Conservation (phyloP, 768 basidiomycete species). For the Sporobolomyces phaffii region DNA sequence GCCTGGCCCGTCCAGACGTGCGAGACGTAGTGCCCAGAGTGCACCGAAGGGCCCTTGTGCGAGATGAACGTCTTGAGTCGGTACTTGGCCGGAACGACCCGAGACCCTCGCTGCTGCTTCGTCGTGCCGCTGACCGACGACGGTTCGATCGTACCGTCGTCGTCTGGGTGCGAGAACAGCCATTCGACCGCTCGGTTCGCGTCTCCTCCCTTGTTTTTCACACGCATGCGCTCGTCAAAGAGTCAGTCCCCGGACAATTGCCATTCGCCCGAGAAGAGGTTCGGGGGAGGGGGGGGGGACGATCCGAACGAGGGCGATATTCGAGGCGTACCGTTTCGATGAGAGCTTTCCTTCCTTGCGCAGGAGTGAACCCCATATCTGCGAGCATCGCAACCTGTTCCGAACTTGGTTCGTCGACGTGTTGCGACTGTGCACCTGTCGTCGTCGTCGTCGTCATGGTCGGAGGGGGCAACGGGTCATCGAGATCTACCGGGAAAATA, state of each 20-base stretch:
- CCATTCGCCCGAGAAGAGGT: too few relatives aligned
- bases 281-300: too few relatives aligned
- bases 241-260: too few relatives aligned
- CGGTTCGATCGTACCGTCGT: slow-evolving; percentile 57
- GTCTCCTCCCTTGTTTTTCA: slow-evolving; percentile 70
- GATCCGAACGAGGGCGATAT: too few relatives aligned
- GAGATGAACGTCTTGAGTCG: slow-evolving; percentile 87
- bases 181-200: slow-evolving; percentile 87
- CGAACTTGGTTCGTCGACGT: slow-evolving; percentile 55
- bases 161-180: slow-evolving; percentile 90
- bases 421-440: too few relatives aligned
- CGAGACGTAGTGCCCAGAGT: slow-evolving; percentile 89
- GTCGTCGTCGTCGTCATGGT: too few relatives aligned
- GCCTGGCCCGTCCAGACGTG: slow-evolving; percentile 56
- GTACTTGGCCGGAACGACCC: slow-evolving; percentile 66
- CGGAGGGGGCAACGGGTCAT: slow-evolving; percentile 56
- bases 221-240: too few relatives aligned
- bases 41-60: slow-evolving; percentile 92
- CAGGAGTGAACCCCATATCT: slow-evolving; percentile 86
- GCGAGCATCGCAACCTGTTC: slow-evolving; percentile 68
- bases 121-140: slow-evolving; percentile 37
- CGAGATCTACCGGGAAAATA: slow-evolving; percentile 61
- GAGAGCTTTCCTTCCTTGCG: slow-evolving; percentile 80
- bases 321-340: slow-evolving; percentile 64
- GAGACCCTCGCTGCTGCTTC: slow-evolving; percentile 53